phyloP scores from a whole-genome alignment of 2,329 filamentous ascomycete genomes.

The Beauveria pseudobassiana region DNA sequence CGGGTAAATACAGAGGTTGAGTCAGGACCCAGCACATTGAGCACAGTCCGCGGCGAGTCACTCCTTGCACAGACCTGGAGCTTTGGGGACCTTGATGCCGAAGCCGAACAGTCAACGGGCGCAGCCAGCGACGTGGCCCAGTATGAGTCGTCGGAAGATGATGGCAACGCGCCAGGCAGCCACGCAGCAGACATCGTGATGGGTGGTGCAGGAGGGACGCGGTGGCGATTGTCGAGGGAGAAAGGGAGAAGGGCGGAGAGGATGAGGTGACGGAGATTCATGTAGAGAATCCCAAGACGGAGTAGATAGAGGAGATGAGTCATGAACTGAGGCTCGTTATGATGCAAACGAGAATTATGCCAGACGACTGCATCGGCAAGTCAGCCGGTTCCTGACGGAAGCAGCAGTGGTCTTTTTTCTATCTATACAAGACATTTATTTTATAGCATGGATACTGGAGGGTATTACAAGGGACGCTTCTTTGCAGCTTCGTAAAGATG shows the following conservation, averaged over 20 bases:
- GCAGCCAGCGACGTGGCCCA: constrained; percentile 37
- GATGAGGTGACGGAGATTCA: constrained; percentile 45
- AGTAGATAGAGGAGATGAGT: not conserved
- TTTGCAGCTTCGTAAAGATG: not conserved
- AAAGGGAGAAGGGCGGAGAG: constrained; percentile 21
- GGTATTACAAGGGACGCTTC: not conserved
- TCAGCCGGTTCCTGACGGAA: not conserved
- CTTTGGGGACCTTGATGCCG: constrained; percentile 32
- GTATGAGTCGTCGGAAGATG: constrained; percentile 32
- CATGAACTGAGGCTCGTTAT: not conserved
- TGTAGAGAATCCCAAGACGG: constrained; percentile 31
- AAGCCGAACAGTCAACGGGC: constrained; percentile 26
- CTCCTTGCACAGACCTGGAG: constrained; percentile 37
- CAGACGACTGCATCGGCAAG: not conserved
- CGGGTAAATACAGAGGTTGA: constrained; percentile 44
- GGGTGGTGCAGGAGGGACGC: constrained; percentile 17
- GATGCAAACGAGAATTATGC: not conserved
- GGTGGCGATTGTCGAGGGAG: constrained; percentile 28
- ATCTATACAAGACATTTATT: constrained; percentile 1
- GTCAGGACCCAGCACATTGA: not conserved
- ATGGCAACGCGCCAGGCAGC: constrained; percentile 16
- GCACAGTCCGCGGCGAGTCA: constrained; percentile 27
- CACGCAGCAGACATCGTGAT: constrained; percentile 18
- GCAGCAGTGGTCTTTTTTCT: not conserved
- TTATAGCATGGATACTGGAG: constrained; percentile 6